Evolutionary conservation across 2,329 filamentous ascomycete genomes (phyloP).

Genomic region (Aspergillus bombycis): DNA sequence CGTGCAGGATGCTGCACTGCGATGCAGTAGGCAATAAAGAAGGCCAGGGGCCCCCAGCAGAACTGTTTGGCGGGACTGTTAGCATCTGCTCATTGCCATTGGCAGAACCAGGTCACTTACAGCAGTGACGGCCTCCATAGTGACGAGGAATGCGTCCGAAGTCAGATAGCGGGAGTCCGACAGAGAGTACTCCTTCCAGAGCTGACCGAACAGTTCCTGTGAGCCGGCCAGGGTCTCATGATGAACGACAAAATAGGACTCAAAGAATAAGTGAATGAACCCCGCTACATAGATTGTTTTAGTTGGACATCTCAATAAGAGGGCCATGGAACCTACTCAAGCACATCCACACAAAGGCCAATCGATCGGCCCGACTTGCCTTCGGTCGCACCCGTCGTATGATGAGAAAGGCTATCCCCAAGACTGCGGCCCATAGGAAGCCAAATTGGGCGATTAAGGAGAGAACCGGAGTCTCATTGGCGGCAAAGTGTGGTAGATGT

Average conservation of each 20-base stretch:
- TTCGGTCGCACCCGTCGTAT: constrained; percentile 54
- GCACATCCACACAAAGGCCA: constrained; percentile 69
- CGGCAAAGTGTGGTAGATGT: constrained; percentile 60
- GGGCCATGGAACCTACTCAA: constrained; percentile 54
- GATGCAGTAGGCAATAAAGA: constrained; percentile 54
- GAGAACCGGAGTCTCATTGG: constrained; percentile 62
- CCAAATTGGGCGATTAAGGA: constrained; percentile 62
- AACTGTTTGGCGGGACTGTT: constrained; percentile 34
- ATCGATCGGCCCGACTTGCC: constrained; percentile 55
- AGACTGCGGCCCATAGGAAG: constrained; percentile 56
- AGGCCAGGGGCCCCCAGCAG: constrained; percentile 58
- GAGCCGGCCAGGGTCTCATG: constrained; percentile 62
- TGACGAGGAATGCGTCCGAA: constrained; percentile 77
- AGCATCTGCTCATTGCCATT: neutral
- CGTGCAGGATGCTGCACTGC: constrained; percentile 53
- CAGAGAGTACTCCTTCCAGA: constrained; percentile 88
- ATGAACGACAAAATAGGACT: constrained; percentile 73
- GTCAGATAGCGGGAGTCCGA: constrained; percentile 84
- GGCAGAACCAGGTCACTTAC: constrained; percentile 48
- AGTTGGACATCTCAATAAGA: neutral
- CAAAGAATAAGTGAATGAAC: constrained; percentile 69
- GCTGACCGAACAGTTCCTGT: constrained; percentile 72
- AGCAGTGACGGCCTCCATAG: constrained; percentile 77
- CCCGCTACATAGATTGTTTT: constrained; percentile 9
- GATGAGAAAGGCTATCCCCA: constrained; percentile 56